Conservation (phyloP, 2,329 filamentous ascomycete species). For the Alternaria angustiovoidea region DNA sequence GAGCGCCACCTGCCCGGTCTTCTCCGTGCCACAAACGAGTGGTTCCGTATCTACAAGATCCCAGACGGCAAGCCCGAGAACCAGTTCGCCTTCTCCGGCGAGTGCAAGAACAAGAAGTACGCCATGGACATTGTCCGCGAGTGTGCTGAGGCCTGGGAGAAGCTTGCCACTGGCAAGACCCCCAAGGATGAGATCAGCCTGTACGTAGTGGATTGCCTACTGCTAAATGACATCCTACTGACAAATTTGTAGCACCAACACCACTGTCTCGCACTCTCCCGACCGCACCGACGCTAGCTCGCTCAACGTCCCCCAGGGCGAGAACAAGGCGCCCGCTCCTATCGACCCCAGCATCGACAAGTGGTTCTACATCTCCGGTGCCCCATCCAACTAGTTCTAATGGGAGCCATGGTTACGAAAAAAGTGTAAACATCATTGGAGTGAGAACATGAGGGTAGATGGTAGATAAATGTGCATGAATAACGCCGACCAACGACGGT, state of each 20-base stretch:
- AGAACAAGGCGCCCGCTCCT: constrained; percentile 84
- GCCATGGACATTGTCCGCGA: constrained; percentile 95
- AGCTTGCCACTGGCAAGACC: constrained; percentile 90
- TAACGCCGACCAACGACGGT: constrained; percentile 21
- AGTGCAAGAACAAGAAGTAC: constrained; percentile 99
- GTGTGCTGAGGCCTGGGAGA: constrained; percentile 97
- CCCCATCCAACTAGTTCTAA: constrained; percentile 50
- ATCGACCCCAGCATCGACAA: constrained; percentile 98
- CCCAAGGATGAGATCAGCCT: constrained; percentile 78
- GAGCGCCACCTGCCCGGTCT: constrained; percentile 98
- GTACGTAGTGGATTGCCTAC: constrained; percentile 67
- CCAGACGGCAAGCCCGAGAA: constrained; percentile 99
- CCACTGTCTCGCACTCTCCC: constrained; percentile 75
- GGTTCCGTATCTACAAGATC: constrained; percentile 99
- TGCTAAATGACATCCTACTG: constrained; percentile 17
- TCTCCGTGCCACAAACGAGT: constrained; percentile 97
- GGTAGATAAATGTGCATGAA: constrained; percentile 17
- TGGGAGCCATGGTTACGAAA: background rate
- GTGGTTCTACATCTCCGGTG: constrained; percentile 99
- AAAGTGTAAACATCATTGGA: constrained; percentile 2
- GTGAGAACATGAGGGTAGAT: background rate
- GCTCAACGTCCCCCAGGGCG: constrained; percentile 78
- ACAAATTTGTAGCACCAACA: constrained; percentile 73
- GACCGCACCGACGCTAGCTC: constrained; percentile 74
- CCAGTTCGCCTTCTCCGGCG: constrained; percentile 99